Evolutionary conservation across 371 early-diverging fungal genomes (phyloP).

Genomic region (Parasitella parasitica): DNA sequence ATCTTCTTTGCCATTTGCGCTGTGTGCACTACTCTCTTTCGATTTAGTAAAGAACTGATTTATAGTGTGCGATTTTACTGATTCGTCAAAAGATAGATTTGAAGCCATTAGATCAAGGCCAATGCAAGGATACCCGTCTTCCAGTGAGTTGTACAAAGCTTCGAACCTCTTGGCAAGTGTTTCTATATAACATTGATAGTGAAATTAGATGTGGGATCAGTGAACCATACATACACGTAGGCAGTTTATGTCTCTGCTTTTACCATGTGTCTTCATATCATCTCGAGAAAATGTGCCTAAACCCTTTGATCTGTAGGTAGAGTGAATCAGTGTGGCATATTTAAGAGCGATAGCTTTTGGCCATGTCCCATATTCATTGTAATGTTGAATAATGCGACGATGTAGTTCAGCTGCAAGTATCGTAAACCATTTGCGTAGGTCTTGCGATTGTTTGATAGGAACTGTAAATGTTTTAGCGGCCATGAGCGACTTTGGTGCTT

Average conservation of each 20-base stretch:
- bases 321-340: background rate
- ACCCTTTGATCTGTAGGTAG: constrained; percentile 26
- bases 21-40: background rate
- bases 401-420: constrained; percentile 60
- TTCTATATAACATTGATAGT: background rate
- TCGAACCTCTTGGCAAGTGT: constrained; percentile 9
- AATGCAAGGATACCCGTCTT: constrained; percentile 32
- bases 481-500: constrained; percentile 58
- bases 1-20: background rate
- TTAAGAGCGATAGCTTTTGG: constrained; percentile 40
- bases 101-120: constrained; percentile 38
- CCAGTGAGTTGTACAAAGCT: constrained; percentile 22
- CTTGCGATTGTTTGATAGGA: constrained; percentile 20
- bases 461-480: constrained; percentile 58
- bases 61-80: constrained; percentile 28
- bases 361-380: constrained; percentile 53
- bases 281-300: constrained; percentile 6
- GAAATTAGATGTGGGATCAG: background rate
- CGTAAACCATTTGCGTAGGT: constrained; percentile 55
- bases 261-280: constrained; percentile 22
- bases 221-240: too few species aligned
- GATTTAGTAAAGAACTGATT: constrained; percentile 32
- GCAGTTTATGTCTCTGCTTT: too few species aligned
- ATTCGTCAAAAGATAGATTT: constrained; percentile 24
- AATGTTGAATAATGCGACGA: constrained; percentile 48